A percentile compares a stretch with the other conserved stretches of the same genome.
Evolutionary conservation across 495 filamentous ascomycete genomes (phyloP).

Genomic region (Parathielavia hyrcaniae): DNA sequence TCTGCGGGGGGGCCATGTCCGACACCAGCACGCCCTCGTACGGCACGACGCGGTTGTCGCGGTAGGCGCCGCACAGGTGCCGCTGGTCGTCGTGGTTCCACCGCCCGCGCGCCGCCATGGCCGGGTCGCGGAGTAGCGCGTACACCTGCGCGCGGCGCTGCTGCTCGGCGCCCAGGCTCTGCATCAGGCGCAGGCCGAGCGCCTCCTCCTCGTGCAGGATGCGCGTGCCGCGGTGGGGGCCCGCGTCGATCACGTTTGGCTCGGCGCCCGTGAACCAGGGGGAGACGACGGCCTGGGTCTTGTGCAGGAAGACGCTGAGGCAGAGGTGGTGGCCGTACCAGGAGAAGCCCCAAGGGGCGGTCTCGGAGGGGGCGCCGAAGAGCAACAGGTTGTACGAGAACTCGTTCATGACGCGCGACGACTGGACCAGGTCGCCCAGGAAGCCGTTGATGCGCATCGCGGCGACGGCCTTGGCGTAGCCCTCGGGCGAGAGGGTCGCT

Average conservation of each 20-base stretch:
- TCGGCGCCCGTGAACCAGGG: conserved; percentile 75
- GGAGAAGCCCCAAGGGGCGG: conserved; percentile 60
- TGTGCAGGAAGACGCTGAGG: conserved; percentile 58
- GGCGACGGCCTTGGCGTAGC: conserved; percentile 61
- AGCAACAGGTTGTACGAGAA: conserved; percentile 65
- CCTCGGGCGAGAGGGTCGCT: conserved; percentile 56
- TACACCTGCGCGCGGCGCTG: conserved; percentile 52
- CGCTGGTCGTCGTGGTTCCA: conserved; percentile 73
- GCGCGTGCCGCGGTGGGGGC: conserved; percentile 52
- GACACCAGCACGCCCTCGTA: conserved; percentile 59
- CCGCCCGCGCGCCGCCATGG: conserved; percentile 59
- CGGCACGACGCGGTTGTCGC: conserved; percentile 68
- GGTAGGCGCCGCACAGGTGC: conserved; percentile 66
- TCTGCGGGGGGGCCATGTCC: conserved; percentile 42
- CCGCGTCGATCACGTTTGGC: conserved; percentile 64
- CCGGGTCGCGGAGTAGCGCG: conserved; percentile 49
- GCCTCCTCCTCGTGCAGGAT: conserved; percentile 61
- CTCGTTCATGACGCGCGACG: conserved; percentile 60
- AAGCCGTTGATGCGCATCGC: conserved; percentile 76
- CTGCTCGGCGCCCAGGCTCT: conserved; percentile 46
- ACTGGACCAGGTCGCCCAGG: conserved; percentile 60
- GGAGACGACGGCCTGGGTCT: conserved; percentile 53
- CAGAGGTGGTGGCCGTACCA: conserved; percentile 76
- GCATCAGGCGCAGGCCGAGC: conserved; percentile 61
- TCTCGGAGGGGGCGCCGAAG: conserved; percentile 52